Conservation (phyloP, 768 basidiomycete genomes). For the Crassisporium funariophilum region DNA sequence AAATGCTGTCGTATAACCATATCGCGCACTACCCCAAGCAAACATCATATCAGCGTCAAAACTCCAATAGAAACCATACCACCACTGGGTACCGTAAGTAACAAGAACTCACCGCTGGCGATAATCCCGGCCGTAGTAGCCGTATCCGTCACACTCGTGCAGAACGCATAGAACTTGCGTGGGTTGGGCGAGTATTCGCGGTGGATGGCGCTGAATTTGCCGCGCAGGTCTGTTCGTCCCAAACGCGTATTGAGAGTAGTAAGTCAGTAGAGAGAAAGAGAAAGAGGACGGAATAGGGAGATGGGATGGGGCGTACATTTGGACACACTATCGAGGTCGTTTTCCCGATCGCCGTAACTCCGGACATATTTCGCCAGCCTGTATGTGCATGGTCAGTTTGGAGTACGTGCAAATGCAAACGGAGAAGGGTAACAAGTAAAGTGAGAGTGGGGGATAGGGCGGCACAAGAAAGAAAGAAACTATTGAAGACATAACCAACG, state of each 20-base stretch:
- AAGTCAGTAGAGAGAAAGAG: not conserved
- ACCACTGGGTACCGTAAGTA: slow-evolving; percentile 20
- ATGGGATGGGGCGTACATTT: slow-evolving; percentile 55
- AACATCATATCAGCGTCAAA: not conserved
- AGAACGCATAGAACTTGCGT: slow-evolving; percentile 77
- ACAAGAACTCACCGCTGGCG: slow-evolving; percentile 59
- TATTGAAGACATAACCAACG: too few relatives aligned
- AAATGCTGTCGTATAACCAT: slow-evolving; percentile 83
- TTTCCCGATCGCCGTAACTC: slow-evolving; percentile 70
- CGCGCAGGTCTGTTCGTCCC: slow-evolving; percentile 52
- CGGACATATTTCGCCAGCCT: slow-evolving; percentile 70
- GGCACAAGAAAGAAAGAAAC: not conserved
- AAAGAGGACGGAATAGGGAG: slow-evolving; percentile 1
- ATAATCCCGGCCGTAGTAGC: slow-evolving; percentile 76
- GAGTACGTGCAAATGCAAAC: not conserved
- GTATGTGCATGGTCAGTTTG: slow-evolving; percentile 1
- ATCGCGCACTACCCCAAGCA: slow-evolving; percentile 75
- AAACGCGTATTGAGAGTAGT: not conserved
- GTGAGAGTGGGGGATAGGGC: not conserved
- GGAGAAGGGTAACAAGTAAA: not conserved
- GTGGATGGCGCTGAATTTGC: slow-evolving; percentile 77
- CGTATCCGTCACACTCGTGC: slow-evolving; percentile 76
- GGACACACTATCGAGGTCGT: slow-evolving; percentile 68
- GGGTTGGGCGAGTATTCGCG: slow-evolving; percentile 74
- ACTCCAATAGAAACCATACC: slow-evolving; percentile 19